Conservation (phyloP, 345 rosid genomes). For the Linum trigynum region DNA sequence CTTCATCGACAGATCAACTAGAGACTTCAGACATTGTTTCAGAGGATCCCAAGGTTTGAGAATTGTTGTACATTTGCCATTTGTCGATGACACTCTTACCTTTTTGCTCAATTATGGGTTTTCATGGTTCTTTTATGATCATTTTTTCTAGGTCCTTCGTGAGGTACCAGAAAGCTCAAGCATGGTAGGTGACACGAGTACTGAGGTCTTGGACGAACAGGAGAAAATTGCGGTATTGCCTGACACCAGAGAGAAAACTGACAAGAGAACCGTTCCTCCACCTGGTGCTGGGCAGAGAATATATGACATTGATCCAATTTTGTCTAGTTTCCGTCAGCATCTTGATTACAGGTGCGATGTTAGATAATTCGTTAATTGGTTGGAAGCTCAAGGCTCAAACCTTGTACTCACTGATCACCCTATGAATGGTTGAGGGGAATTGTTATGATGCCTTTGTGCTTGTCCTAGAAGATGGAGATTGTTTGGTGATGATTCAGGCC, state of each 20-base stretch:
- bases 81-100: not conserved
- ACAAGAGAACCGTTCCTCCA: conserved; percentile 41
- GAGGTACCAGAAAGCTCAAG: conserved; percentile 26
- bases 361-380: not conserved
- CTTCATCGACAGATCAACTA: conserved; percentile 39
- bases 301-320: conserved; percentile 75
- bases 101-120: too few relatives aligned
- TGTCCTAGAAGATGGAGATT: not conserved
- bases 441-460: not conserved
- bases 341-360: conserved; percentile 71
- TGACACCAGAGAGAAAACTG: too few relatives aligned
- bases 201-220: conserved; percentile 19
- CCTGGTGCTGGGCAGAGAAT: conserved; percentile 74
- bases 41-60: conserved; percentile 46
- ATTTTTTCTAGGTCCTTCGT: not conserved
- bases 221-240: too few relatives aligned
- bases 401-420: not conserved
- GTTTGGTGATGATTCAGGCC: not conserved
- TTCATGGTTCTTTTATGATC: not conserved
- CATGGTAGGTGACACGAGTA: conserved; percentile 22
- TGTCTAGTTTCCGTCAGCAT: conserved; percentile 47
- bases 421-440: not conserved
- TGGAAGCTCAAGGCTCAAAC: not conserved
- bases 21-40: conserved; percentile 30
- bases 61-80: conserved; percentile 1